phyloP scores from a whole-genome alignment of 371 early-diverging fungal genomes.

The Smittium mucronatum region DNA sequence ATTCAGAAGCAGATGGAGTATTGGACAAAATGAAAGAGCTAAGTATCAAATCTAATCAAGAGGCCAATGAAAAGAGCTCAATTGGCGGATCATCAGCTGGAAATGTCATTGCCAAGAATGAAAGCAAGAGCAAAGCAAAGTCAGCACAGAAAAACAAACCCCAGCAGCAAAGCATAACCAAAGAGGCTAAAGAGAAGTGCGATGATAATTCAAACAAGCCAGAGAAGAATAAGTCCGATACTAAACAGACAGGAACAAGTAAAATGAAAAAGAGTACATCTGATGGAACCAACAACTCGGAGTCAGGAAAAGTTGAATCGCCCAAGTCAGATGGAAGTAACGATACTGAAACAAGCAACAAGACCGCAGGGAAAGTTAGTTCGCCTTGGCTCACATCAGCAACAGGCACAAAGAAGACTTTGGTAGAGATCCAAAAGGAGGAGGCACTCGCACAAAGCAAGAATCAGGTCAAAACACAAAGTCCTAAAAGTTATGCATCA shows the following conservation, averaged over 20 bases:
- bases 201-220: neutral
- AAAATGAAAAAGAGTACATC: neutral
- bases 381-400: slow-evolving; percentile 7
- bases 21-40: neutral
- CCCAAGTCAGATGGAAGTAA: neutral
- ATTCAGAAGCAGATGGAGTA: neutral
- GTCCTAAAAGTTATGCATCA: neutral
- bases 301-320: neutral
- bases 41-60: neutral
- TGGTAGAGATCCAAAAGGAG: slow-evolving; percentile 64
- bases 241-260: neutral
- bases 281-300: neutral
- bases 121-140: neutral
- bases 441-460: slow-evolving; percentile 30
- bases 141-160: neutral
- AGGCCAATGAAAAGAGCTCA: neutral
- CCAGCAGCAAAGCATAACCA: too few species aligned
- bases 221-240: neutral
- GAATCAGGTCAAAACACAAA: neutral
- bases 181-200: neutral
- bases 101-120: neutral
- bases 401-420: slow-evolving; percentile 43
- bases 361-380: neutral
- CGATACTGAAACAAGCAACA: neutral
- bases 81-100: neutral